phyloP scores from a whole-genome alignment of 768 basidiomycete species.

The Nidularia pulvinata region DNA sequence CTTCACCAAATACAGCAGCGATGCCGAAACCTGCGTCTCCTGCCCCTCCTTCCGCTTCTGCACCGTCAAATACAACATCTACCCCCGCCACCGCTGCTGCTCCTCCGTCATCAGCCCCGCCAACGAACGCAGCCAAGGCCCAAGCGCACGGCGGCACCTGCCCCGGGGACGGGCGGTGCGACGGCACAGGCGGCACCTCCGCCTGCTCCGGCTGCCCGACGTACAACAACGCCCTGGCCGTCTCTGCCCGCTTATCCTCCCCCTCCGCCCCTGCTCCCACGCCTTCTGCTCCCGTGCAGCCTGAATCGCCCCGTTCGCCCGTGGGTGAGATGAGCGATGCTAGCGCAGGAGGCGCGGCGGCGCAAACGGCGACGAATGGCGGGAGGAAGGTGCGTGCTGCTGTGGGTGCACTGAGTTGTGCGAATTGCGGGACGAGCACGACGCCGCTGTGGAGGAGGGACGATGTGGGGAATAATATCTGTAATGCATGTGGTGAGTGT shows the following conservation, averaged over 20 bases:
- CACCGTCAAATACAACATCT: slow-evolving; percentile 11
- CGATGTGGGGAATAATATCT: slow-evolving; percentile 90
- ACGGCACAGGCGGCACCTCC: slow-evolving; percentile 93
- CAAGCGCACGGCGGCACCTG: slow-evolving; percentile 72
- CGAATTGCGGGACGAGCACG: slow-evolving; percentile 87
- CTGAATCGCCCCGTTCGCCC: not conserved
- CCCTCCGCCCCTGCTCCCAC: slow-evolving; percentile 9
- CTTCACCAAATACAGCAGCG: not conserved
- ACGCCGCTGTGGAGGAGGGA: slow-evolving; percentile 92
- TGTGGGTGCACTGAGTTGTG: slow-evolving; percentile 81
- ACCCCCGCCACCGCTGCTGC: slow-evolving; percentile 6
- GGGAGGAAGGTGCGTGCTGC: slow-evolving; percentile 32
- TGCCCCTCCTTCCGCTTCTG: slow-evolving; percentile 23
- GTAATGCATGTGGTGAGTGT: slow-evolving; percentile 92
- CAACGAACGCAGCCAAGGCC: slow-evolving; percentile 1
- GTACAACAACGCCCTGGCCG: slow-evolving; percentile 80
- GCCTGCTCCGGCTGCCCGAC: slow-evolving; percentile 97
- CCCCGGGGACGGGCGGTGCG: slow-evolving; percentile 97
- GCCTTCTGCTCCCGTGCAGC: not conserved
- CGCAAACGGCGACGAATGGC: slow-evolving; percentile 15
- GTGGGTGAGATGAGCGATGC: slow-evolving; percentile 26
- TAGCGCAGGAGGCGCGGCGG: slow-evolving; percentile 11
- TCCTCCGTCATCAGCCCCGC: not conserved
- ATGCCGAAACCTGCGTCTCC: slow-evolving; percentile 14
- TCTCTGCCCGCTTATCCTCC: slow-evolving; percentile 34